Evolutionary conservation across 2,329 filamentous ascomycete species (phyloP), one percentile per base, ranked within the genome.

Genomic region (Venturia asperata): DNA sequence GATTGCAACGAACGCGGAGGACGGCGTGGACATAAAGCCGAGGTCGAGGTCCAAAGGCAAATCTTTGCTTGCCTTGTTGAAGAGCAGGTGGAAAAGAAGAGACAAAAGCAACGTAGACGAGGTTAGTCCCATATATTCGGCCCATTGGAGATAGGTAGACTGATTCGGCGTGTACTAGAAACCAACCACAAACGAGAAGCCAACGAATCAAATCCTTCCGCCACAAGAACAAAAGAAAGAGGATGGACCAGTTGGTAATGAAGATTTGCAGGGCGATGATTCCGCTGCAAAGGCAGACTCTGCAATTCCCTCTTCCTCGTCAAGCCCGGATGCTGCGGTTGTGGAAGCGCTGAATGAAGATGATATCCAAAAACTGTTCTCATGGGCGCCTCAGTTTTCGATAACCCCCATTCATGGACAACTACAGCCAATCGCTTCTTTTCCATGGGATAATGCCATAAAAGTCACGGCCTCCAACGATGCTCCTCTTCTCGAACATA

Each of bases 331-430:
- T 11, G 15, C 62, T 19, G 19, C 41, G 15, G 42, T 49, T 17
- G 43, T 55, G 34, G 15, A 49, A 39, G 19, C n/a, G 17, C 45
- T 66, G 43, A 68, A 64, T 58, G 42, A 64, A 47, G 77, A 79
- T 49, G 85, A 89, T 69, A 77, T 90, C 63, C 85, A 87, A 75
- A 85, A 85, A 74, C 81, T 90, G 70, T 91, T 90, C 78, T 88
- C 87, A 34, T 87, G 88, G n/a, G 88, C 88, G 55, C 88, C 88
- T 68, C 87, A 89, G 72, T 90, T 87, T 77, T 86, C 85, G 73
- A 82, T 84, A 69, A 81, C 83, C 63, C 82, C 80, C 66, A 82
- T 85, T 69, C 82, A 83, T 80, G 72, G 82, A 81, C 66, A 84
- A 81, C 83, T 83, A 27, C 82, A 85, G 69, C 86, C 87, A 27